phyloP scores from a whole-genome alignment of 2,329 filamentous ascomycete genomes.

The Cordyceps cicadae region DNA sequence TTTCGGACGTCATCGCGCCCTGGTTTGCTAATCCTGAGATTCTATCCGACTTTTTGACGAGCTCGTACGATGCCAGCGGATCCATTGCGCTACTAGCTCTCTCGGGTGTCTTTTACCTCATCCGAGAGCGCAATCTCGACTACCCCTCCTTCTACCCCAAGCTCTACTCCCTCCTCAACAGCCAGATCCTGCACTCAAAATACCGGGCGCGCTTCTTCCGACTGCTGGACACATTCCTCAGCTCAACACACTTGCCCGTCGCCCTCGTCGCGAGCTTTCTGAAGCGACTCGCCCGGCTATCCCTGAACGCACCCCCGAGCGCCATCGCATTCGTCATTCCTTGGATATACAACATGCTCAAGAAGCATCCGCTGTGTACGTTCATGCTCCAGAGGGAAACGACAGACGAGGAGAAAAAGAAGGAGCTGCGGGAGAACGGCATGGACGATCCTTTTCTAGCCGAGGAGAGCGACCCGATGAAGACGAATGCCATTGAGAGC shows the following conservation, averaged over 20 bases:
- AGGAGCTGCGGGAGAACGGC: conserved; percentile 51
- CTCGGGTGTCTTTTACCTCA: conserved; percentile 90
- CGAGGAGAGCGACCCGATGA: conserved; percentile 71
- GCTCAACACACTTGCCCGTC: conserved; percentile 85
- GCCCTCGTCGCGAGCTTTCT: conserved; percentile 90
- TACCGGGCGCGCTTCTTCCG: conserved; percentile 91
- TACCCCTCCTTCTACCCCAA: conserved; percentile 92
- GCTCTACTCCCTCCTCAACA: conserved; percentile 85
- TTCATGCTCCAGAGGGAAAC: conserved; percentile 88
- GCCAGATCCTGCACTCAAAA: conserved; percentile 82
- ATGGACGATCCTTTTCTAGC: conserved; percentile 67
- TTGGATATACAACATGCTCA: conserved; percentile 92
- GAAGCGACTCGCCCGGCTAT: conserved; percentile 78
- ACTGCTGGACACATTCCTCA: conserved; percentile 80
- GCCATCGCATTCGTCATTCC: conserved; percentile 84
- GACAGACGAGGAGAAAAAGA: conserved; percentile 48
- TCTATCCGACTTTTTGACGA: conserved; percentile 93
- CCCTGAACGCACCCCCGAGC: conserved; percentile 80
- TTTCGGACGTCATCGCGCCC: conserved; percentile 71
- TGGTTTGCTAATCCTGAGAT: conserved; percentile 86
- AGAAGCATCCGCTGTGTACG: conserved; percentile 79
- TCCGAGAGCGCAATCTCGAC: conserved; percentile 87
- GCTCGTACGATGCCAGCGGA: conserved; percentile 81
- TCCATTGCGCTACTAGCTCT: conserved; percentile 80
- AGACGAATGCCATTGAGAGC: conserved; percentile 81